Evolutionary conservation across 371 early-diverging fungal genomes (phyloP), one percentile per base, ranked within the genome.

Genomic region (Dentiscutata heterogama): DNA sequence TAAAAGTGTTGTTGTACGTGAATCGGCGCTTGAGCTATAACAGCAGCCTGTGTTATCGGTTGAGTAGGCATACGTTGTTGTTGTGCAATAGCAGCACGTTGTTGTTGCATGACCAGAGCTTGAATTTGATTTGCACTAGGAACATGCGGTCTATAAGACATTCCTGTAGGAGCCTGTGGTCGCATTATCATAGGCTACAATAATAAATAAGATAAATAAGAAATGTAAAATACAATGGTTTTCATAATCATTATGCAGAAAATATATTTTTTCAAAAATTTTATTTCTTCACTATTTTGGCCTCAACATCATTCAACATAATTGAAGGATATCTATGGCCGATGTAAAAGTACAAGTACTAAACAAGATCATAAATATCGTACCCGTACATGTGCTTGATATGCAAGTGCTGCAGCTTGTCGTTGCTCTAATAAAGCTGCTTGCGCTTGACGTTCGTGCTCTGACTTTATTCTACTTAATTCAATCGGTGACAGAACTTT

Each of bases 391-490:
- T 68, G 79, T 11, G 64, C 51, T 67, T 79, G 79, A n/a, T 64
- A 67, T 31, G 79, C 79, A 11, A 79, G 31, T 7, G 50, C 79
- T 53, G 79, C 79, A 31, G 79, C 79, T 53, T 79, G 79, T n/a
- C 79, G 64, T 54, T 64, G 67, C 22, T 79, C 79, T n/a, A 51
- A 13, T 51, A 67, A 25, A 16, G 39, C 68, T 35, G 54, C 39
- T 60, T 79, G 79, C 29, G 51, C 29, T 67, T 67, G 67, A 51
- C 79, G 79, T 35, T 79, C 79, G 35, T 67, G 79, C 11, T 79
- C 79, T 6, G 39, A 46, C 20, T 79, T 79, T 16, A 53, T 16
- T 51, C 29, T 22, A 67, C 79, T 79, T 31, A 79, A 53, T 67
- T 79, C 79, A 13, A 79, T 54, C 5, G 79, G 79, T 31, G 65